Base-by-base conservation (phyloP, 495 filamentous ascomycete species). In the Hypomontagnella submonticulosa region DNA sequence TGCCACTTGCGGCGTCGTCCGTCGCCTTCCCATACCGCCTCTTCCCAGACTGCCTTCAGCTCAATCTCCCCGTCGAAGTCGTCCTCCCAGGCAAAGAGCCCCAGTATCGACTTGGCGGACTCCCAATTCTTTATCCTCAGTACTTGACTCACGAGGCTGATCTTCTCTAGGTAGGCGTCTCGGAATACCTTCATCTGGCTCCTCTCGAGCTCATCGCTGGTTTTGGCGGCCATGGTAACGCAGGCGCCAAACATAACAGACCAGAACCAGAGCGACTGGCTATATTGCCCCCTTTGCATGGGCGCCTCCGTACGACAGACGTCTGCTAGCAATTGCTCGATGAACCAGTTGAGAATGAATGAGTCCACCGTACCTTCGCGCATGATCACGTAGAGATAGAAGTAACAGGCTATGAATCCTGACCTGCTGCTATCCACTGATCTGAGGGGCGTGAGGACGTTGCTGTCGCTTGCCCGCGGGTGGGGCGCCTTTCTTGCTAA, bases 301-400 rank as follows among this genome's bases (percentile, higher is more conserved):
- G 64, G 59, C n/a, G 30, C 47, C 33, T 76, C 71, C 8, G 69
- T 74, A 15, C 65, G 65, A 13, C 53, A 70, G 33, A 74, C 72
- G 30, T 76, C 72, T 13, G 64, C 66, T 10, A 76, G 36, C 46
- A 74, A 55, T 23, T 76, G 72, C 60, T 76, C 71, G 46, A 76
- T 70, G 37, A 74, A 71, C 71, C 72, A 74, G 47, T 71, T 66
- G 23, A 71, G 63, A 19, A 74, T 64, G 55, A 73, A 73, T 6
- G 71, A 68, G 37, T 74, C 70, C 12, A 74, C 63, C 19, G 46
- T 42, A 13, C 68, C 65, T 33, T 74, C 68, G 27, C 70, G 66
- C 34, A 76, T 62, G 44, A 71, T 71, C 59, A 73, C 61, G 65
- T 72, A 74, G 47, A 74, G 64, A 60, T 72, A 76, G 57, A 76